Conservation (phyloP, 495 filamentous ascomycete genomes). For the Aspergillus homomorphus region DNA sequence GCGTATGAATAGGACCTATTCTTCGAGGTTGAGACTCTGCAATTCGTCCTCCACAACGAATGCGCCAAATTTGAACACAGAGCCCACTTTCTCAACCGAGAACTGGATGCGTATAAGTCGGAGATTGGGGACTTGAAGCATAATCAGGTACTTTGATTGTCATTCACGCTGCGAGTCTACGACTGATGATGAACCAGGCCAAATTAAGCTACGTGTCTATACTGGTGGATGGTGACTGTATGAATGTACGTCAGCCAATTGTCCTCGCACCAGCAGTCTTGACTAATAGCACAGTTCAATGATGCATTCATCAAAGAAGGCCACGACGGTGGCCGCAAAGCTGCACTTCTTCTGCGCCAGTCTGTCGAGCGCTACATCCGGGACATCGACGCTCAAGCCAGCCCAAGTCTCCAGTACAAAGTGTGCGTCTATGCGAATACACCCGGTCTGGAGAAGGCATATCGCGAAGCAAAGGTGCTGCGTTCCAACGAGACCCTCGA, state of each 20-base stretch:
- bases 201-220: conserved; percentile 27
- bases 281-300: conserved; percentile 15
- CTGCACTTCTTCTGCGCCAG: conserved; percentile 16
- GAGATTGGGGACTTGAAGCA: conserved; percentile 13
- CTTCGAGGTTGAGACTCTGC: conserved; percentile 9
- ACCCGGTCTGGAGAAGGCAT: conserved; percentile 26
- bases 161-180: not conserved
- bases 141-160: conserved; percentile 11
- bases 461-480: conserved; percentile 16
- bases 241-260: conserved; percentile 24
- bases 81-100: conserved; percentile 1
- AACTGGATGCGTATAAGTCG: conserved; percentile 1
- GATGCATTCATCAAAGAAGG: conserved; percentile 20
- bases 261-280: not conserved
- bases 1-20: conserved; percentile 14
- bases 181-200: conserved; percentile 9
- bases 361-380: conserved; percentile 13
- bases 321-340: conserved; percentile 25
- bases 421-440: conserved; percentile 33
- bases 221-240: conserved; percentile 32
- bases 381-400: conserved; percentile 7
- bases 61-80: conserved; percentile 12
- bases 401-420: conserved; percentile 19
- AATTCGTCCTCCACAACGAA: conserved; percentile 7
- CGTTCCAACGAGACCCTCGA: conserved; percentile 10